Percentiles rank a stretch among this genome's conserved stretches.
Conservation (phyloP, 2,329 filamentous ascomycete species). For the Parasarocladium wereldwijsianum region DNA sequence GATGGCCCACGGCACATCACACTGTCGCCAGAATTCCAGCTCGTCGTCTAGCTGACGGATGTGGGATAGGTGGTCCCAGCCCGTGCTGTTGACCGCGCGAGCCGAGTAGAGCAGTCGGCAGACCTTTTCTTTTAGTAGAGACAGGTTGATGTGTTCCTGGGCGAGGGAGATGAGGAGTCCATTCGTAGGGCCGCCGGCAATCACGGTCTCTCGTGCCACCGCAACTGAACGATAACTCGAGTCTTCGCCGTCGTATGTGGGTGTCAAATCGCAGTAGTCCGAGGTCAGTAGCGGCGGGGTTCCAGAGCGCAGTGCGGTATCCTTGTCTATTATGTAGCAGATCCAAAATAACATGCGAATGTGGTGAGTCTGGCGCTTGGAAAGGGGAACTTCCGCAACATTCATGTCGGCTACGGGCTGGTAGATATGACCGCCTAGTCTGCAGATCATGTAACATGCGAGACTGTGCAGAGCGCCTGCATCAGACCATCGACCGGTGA, state of each 20-base stretch:
- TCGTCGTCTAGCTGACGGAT: constrained; percentile 43
- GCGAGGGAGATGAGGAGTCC: too few relatives aligned
- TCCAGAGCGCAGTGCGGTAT: constrained; percentile 11
- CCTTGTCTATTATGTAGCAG: constrained; percentile 14
- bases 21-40: constrained; percentile 37
- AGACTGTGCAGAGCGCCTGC: constrained; percentile 21
- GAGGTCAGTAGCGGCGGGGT: constrained; percentile 17
- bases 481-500: constrained; percentile 13
- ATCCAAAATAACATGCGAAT: constrained; percentile 12
- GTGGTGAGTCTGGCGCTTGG: too few relatives aligned
- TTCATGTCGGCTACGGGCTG: not conserved
- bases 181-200: too few relatives aligned
- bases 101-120: constrained; percentile 34
- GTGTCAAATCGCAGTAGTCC: constrained; percentile 34
- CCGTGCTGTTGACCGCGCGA: constrained; percentile 29
- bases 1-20: constrained; percentile 26
- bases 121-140: constrained; percentile 36
- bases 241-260: constrained; percentile 18
- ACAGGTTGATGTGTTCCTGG: constrained; percentile 27
- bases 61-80: constrained; percentile 36
- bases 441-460: constrained; percentile 26
- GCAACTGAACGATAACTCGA: too few relatives aligned
- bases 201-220: too few relatives aligned
- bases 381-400: not conserved
- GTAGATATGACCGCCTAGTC: constrained; percentile 24